Percentiles rank a stretch among this genome's conserved stretches.
These are phyloP conservation scores for Moesziomyces antarcticus DNA, from an alignment of 1,284 basidiomycete genomes.

Conservation along the genomic window DNA sequence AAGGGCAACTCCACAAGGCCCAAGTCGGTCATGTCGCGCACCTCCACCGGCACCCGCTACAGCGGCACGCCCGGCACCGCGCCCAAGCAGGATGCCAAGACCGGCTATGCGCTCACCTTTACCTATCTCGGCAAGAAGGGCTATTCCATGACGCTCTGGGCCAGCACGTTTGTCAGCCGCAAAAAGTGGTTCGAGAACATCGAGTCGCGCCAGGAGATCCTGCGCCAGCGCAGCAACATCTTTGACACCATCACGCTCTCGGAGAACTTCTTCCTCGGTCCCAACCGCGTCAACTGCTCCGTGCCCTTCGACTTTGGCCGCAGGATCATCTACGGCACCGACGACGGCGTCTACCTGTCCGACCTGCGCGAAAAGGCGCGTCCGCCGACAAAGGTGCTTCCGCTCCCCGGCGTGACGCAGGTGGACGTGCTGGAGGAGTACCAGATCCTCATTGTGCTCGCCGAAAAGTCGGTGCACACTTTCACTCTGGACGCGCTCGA, in stretches of 20 bases:
- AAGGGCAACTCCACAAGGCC: conserved; percentile 67
- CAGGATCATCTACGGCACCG: conserved; percentile 92
- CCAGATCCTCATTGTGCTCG: conserved; percentile 89
- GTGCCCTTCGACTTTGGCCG: conserved; percentile 89
- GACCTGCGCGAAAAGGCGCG: conserved; percentile 80
- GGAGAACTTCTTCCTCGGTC: conserved; percentile 86
- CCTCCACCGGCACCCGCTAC: conserved; percentile 66
- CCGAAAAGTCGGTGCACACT: conserved; percentile 90
- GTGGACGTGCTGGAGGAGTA: conserved; percentile 97
- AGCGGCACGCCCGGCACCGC: conserved; percentile 62
- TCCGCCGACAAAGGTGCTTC: conserved; percentile 86
- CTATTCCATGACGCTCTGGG: conserved; percentile 93
- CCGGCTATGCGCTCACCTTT: conserved; percentile 91
- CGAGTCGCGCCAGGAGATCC: conserved; percentile 84
- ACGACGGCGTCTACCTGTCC: conserved; percentile 94
- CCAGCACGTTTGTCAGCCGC: conserved; percentile 83
- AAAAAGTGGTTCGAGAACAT: conserved; percentile 96
- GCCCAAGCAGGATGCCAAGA: conserved; percentile 78
- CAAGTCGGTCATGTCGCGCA: conserved; percentile 71
- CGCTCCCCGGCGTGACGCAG: conserved; percentile 88
- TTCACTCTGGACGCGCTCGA: conserved; percentile 95
- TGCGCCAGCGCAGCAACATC: conserved; percentile 84
- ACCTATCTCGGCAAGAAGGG: conserved; percentile 91
- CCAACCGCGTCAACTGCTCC: conserved; percentile 85
- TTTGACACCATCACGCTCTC: conserved; percentile 88